Evolutionary conservation across 2,329 filamentous ascomycete species (phyloP).

Genomic region (Fusarium sacchari): DNA sequence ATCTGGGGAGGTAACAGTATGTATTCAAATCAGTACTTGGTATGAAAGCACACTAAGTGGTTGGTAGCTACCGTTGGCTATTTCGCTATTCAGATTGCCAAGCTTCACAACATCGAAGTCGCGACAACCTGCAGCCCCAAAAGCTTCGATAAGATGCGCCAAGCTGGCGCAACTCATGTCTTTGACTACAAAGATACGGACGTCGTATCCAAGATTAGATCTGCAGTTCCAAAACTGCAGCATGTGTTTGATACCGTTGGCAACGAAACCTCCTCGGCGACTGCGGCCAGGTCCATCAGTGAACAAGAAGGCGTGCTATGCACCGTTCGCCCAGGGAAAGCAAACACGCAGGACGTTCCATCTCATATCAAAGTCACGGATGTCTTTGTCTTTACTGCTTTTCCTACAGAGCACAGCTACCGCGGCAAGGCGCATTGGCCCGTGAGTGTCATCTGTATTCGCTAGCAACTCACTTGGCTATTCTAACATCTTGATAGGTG

Average conservation of each 20-base stretch:
- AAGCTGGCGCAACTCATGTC: conserved; percentile 47
- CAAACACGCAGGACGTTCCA: conserved; percentile 49
- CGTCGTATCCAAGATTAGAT: conserved; percentile 48
- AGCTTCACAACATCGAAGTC: conserved; percentile 44
- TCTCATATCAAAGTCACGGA: conserved; percentile 50
- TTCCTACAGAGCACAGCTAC: conserved; percentile 54
- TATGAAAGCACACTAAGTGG: accelerated
- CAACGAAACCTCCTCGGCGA: conserved; percentile 46
- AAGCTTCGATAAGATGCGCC: conserved; percentile 45
- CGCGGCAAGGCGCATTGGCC: conserved; percentile 49
- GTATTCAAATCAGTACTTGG: accelerated
- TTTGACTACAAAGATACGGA: conserved; percentile 54
- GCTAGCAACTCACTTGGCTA: accelerated
- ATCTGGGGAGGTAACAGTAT: conserved; percentile 55
- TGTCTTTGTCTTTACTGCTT: conserved; percentile 56
- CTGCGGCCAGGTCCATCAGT: conserved; percentile 43
- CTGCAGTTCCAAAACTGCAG: conserved; percentile 43
- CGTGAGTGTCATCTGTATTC: conserved; percentile 39
- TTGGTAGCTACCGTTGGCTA: conserved; percentile 24
- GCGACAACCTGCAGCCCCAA: conserved; percentile 49
- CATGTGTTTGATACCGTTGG: conserved; percentile 57
- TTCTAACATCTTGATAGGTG: not conserved
- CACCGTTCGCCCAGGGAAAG: conserved; percentile 55
- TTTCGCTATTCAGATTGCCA: conserved; percentile 48
- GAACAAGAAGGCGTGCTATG: conserved; percentile 45